These are phyloP conservation scores for Chaetomium tenue DNA, from an alignment of 495 filamentous ascomycete species.

Conservation along the genomic window DNA sequence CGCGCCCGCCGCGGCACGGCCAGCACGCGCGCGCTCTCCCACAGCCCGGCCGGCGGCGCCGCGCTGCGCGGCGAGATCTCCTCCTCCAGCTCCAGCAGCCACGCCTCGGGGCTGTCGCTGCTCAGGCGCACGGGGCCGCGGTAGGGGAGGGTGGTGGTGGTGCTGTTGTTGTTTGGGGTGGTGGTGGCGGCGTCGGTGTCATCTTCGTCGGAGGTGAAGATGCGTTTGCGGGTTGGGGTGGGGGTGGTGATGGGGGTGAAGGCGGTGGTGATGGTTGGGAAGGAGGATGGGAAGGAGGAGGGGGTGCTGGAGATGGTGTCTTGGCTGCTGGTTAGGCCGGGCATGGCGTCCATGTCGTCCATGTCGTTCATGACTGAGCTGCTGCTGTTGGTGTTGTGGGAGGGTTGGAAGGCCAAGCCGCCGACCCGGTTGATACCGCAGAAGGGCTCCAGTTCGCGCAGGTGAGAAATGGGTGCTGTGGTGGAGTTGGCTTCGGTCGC, in stretches of 20 bases:
- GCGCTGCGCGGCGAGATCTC: conserved; percentile 43
- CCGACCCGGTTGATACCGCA: conserved; percentile 70
- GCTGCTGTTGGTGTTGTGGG: conserved; percentile 5
- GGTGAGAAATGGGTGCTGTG: conserved; percentile 25
- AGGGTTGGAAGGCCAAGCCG: conserved; percentile 50
- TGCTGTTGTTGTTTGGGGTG: background rate
- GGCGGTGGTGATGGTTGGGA: conserved; percentile 1
- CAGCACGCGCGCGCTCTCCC: conserved; percentile 35
- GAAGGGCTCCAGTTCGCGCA: conserved; percentile 67
- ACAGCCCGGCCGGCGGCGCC: conserved; percentile 28
- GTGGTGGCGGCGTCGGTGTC: conserved; percentile 9
- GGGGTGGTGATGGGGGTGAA: background rate
- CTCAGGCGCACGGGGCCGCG: conserved; percentile 25
- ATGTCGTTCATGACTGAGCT: background rate
- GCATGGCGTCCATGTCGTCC: conserved; percentile 29
- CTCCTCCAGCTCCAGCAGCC: conserved; percentile 34
- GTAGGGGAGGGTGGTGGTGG: conserved; percentile 3
- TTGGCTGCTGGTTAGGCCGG: conserved; percentile 43
- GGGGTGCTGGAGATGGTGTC: conserved; percentile 31
- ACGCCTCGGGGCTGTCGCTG: conserved; percentile 16
- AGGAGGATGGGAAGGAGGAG: background rate
- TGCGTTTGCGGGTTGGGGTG: conserved; percentile 40
- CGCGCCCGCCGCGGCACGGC: conserved; percentile 40
- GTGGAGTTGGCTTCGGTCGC: conserved; percentile 3
- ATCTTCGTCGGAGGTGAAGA: conserved; percentile 34